Conservation (phyloP, 2,329 filamentous ascomycete species). For the Basipetospora chlamydospora region DNA sequence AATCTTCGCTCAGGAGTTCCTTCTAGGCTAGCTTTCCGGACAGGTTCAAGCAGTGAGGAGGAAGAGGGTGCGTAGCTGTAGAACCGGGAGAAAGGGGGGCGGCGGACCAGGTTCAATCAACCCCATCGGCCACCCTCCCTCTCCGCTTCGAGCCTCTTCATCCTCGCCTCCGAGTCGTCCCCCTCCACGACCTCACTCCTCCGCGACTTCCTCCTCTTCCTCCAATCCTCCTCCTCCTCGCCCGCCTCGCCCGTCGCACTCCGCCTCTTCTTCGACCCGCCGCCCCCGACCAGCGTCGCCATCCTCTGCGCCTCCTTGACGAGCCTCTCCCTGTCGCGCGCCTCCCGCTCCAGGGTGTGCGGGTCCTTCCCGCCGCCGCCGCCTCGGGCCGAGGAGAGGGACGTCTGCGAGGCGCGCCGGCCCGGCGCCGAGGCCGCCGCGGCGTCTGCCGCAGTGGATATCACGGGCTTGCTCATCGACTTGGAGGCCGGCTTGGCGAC, state of each 20-base stretch:
- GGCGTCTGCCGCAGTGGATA: too few relatives aligned
- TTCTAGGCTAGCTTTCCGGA: too few relatives aligned
- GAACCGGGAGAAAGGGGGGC: too few relatives aligned
- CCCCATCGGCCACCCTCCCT: conserved; percentile 39
- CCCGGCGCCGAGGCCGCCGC: too few relatives aligned
- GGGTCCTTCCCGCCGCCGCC: conserved; percentile 31
- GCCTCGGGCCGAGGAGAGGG: conserved; percentile 10
- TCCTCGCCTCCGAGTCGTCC: conserved; percentile 37
- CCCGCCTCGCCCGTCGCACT: too few relatives aligned
- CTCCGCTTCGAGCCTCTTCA: conserved; percentile 43
- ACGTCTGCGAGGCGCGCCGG: conserved; percentile 22
- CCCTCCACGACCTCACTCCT: conserved; percentile 31
- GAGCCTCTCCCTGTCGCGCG: conserved; percentile 48
- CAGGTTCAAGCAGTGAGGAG: too few relatives aligned
- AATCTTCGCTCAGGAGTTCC: too few relatives aligned
- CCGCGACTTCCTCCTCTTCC: conserved; percentile 25
- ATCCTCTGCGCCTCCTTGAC: conserved; percentile 55
- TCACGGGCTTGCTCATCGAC: conserved; percentile 12
- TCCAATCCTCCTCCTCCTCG: conserved; percentile 17
- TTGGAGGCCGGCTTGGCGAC: neutral
- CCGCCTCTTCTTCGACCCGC: conserved; percentile 38
- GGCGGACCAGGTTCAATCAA: too few relatives aligned
- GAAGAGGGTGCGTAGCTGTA: too few relatives aligned
- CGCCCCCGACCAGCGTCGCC: conserved; percentile 35
- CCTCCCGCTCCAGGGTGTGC: conserved; percentile 58